Base-by-base conservation (phyloP, 2,329 filamentous ascomycete genomes). In the Talaromyces sp. region DNA sequence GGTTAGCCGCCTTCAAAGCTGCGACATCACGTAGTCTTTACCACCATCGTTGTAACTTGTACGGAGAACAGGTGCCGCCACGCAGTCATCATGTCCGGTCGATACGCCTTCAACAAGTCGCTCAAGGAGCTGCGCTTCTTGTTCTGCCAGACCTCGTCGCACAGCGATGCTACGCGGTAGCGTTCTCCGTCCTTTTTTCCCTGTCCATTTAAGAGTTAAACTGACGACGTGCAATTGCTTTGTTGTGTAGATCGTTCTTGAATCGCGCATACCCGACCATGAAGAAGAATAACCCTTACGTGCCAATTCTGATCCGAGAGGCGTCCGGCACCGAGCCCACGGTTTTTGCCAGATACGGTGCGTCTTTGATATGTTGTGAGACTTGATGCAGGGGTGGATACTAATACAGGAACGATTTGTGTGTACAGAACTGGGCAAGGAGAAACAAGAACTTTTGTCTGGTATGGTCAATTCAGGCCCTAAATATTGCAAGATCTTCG, bases 281-380 rank as follows among this genome's bases (percentile, higher is more conserved):
- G 93, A 99, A 99, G 87, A 95, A 96, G 83, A 90, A 93, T 84
- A 99, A 99, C 81, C 94, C 94, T 60, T 82, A 90, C 77, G 92
- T 85, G 54, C 94, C 94, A 58, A 97, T 99, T 78, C 82, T 99
- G 82, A 87, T 99, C 72, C 90, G 94, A 73, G 94, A 97, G 82
- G 94, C 93, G 57, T 81, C 85, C 68, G 91, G 90, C 71, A 91
- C 90, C 58, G 81, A 89, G 74, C 93, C 94, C 65, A 89, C 86
- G 76, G 86, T 99, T 65, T 97, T 89, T 77, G 92, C 93, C 68
- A 85, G 94, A 87, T 99, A 95, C 75, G 93, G 91, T 96, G 77
- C 70, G 86, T 60, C 52, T 27, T 27, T 56, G 17, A 12, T n/a
- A 0, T 17, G 21, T 56, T 55, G 8, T 19, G 48, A 21, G 43